Percentiles rank a stretch among this genome's conserved stretches.
These are phyloP conservation scores for Turritis glabra DNA, from an alignment of 345 rosid species.

Conservation along the genomic window DNA sequence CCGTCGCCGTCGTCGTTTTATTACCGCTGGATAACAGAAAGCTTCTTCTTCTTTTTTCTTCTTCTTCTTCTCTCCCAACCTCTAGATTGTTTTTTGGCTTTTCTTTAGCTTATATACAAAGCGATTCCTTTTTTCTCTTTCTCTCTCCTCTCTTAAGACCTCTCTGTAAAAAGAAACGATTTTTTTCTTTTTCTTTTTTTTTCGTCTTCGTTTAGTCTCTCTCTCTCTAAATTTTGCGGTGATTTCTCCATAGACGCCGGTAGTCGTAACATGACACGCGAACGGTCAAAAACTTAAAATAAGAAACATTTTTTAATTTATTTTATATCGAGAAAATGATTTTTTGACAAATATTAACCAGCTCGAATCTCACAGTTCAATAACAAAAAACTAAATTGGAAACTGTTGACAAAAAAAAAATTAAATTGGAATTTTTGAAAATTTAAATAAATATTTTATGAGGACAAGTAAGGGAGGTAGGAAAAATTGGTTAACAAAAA, in stretches of 20 bases:
- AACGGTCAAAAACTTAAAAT: constrained; percentile 15
- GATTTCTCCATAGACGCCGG: constrained; percentile 39
- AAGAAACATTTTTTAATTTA: background rate
- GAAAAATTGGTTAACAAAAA: background rate
- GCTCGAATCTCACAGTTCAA: no score
- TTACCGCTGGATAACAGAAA: background rate
- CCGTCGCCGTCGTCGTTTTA: constrained; percentile 24
- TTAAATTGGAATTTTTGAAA: no score
- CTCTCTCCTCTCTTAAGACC: constrained; percentile 35
- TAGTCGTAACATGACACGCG: constrained; percentile 34
- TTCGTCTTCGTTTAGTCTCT: constrained; percentile 9
- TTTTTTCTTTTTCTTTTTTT: constrained; percentile 8
- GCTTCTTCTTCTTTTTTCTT: constrained; percentile 12
- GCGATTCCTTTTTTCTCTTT: constrained; percentile 27
- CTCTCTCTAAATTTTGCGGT: constrained; percentile 26
- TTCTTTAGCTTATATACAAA: constrained; percentile 41
- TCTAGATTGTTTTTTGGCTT: constrained; percentile 31
- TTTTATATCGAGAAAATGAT: no score
- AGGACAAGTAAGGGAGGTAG: background rate
- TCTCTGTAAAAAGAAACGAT: constrained; percentile 31
- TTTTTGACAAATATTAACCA: no score
- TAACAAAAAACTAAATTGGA: no score
- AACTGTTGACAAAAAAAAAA: no score
- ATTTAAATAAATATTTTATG: background rate
- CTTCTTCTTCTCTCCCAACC: constrained; percentile 19